Percentiles rank a stretch among this genome's conserved stretches.
Conservation (phyloP, 148 eudicot genomes). For the Amaranthus hypochondriacus region DNA sequence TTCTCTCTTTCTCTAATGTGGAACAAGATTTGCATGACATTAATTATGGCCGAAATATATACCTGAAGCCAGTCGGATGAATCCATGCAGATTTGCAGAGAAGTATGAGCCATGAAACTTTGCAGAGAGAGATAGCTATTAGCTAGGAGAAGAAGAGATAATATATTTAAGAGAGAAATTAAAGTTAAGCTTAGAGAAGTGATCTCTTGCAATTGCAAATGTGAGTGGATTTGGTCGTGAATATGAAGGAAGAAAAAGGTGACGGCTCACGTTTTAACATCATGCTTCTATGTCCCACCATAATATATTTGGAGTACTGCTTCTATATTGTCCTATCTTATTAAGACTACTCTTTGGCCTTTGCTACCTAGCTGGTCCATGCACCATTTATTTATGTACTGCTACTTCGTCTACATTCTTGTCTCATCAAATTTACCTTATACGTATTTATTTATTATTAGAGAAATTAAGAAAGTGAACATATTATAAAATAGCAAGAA, state of each 20-base stretch:
- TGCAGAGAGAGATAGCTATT: not conserved
- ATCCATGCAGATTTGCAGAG: conserved; percentile 38
- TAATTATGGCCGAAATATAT: not conserved
- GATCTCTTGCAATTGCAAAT: not conserved
- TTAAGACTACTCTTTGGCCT: too few species aligned
- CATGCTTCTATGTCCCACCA: not conserved
- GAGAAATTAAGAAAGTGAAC: too few species aligned
- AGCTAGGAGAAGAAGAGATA: not conserved
- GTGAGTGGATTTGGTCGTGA: conserved; percentile 40
- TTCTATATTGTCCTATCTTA: too few species aligned
- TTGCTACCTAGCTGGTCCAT: too few species aligned
- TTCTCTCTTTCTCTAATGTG: too few species aligned
- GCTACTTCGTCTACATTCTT: too few species aligned
- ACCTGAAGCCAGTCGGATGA: conserved; percentile 36
- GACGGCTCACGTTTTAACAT: not conserved
- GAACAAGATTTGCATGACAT: too few species aligned
- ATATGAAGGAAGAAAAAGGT: conserved; percentile 88
- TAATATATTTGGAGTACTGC: too few species aligned
- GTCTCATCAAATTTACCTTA: too few species aligned
- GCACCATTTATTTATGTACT: too few species aligned
- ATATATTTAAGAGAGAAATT: not conserved
- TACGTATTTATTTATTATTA: too few species aligned
- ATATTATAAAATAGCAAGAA: too few species aligned
- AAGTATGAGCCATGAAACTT: conserved; percentile 28
- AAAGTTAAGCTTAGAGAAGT: not conserved